phyloP scores from a whole-genome alignment of 306 rosid genomes.

The Dryas alaskensis region DNA sequence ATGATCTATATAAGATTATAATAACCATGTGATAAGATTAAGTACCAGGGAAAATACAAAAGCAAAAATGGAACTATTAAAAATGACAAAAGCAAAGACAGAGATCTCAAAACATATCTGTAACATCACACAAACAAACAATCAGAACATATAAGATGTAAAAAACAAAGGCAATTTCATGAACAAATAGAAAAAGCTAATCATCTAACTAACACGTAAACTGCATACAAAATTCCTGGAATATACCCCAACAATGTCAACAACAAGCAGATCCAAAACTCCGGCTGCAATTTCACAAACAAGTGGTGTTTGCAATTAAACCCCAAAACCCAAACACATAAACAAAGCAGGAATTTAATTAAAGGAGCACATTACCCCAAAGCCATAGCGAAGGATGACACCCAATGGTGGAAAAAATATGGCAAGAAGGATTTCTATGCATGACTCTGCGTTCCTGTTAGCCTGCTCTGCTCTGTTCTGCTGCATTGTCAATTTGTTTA shows the following conservation, averaged over 20 bases:
- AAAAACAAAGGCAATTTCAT: neutral
- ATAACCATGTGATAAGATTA: too few relatives aligned
- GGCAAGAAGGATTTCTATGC: conserved; percentile 32
- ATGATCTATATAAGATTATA: too few relatives aligned
- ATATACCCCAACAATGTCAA: conserved; percentile 40
- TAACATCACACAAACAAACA: too few relatives aligned
- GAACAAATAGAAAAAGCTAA: neutral
- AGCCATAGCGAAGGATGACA: conserved; percentile 38
- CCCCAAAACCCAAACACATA: neutral
- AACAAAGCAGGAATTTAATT: neutral
- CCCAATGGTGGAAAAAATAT: conserved; percentile 41
- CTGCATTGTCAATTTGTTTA: neutral
- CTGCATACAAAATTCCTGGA: conserved; percentile 44
- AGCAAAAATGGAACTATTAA: too few relatives aligned
- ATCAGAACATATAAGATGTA: neutral
- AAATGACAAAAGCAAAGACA: too few relatives aligned
- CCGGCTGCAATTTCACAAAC: conserved; percentile 31
- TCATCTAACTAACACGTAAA: conserved; percentile 26
- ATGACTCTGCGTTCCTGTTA: conserved; percentile 33
- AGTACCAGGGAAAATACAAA: too few relatives aligned
- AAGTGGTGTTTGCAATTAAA: neutral
- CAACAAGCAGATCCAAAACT: conserved; percentile 42
- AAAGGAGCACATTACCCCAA: conserved; percentile 15
- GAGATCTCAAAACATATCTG: too few relatives aligned
- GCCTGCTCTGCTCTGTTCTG: too few relatives aligned